Percentiles rank a stretch among this genome's conserved stretches.
Evolutionary conservation across 176 grass and related monocot species (phyloP).

Genomic region (Alloteropsis semialata): DNA sequence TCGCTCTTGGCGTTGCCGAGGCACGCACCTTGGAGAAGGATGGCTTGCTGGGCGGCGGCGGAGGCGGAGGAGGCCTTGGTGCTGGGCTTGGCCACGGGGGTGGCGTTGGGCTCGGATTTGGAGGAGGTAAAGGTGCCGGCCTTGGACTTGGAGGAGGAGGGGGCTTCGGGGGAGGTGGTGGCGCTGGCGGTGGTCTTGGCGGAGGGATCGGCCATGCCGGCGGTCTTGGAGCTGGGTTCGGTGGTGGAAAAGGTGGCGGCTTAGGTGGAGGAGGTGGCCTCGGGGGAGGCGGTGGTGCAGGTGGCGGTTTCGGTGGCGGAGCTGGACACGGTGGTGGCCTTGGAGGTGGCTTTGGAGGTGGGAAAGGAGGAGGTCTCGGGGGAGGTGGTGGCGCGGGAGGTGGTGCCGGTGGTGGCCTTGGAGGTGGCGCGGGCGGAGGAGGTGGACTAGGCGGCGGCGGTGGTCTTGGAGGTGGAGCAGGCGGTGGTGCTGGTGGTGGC

Average conservation of each 20-base stretch:
- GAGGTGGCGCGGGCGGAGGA: background rate
- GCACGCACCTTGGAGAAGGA: conserved; percentile 41
- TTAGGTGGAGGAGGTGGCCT: background rate
- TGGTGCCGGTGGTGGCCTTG: background rate
- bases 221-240: background rate
- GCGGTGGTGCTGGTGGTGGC: background rate
- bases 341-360: background rate
- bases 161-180: background rate
- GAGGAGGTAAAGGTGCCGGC: conserved; percentile 26
- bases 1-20: conserved; percentile 15
- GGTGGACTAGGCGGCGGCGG: background rate
- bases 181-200: background rate
- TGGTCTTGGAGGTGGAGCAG: background rate
- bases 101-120: conserved; percentile 8
- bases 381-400: background rate
- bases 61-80: conserved; percentile 22
- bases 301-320: background rate
- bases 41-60: conserved; percentile 19
- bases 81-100: background rate
- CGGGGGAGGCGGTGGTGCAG: background rate
- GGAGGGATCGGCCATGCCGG: background rate
- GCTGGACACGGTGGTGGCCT: background rate
- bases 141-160: conserved; percentile 11
- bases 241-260: conserved; percentile 19
- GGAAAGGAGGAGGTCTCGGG: background rate